phyloP scores from a whole-genome alignment of 441 rosid species.

The Gossypium gossypioides region DNA sequence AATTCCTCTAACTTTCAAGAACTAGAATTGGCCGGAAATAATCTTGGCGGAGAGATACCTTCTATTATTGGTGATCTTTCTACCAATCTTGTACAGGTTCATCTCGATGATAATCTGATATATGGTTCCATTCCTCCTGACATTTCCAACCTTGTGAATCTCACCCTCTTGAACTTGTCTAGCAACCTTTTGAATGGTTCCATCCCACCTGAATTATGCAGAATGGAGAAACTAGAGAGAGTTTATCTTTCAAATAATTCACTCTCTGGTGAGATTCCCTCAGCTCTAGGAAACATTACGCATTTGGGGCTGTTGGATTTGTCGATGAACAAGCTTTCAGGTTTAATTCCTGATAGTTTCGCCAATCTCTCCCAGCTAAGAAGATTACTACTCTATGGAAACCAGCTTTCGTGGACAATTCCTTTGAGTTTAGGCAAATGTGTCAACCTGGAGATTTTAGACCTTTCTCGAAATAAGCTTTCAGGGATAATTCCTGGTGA shows the following conservation, averaged over 20 bases:
- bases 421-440: slow-evolving; percentile 63
- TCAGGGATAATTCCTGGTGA: slow-evolving; percentile 40
- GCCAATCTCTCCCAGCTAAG: slow-evolving; percentile 63
- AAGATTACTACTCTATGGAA: slow-evolving; percentile 43
- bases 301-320: slow-evolving; percentile 69
- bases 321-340: slow-evolving; percentile 65
- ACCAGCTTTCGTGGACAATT: slow-evolving; percentile 56
- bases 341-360: slow-evolving; percentile 68
- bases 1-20: slow-evolving; percentile 52
- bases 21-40: slow-evolving; percentile 68
- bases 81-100: slow-evolving; percentile 45
- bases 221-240: slow-evolving; percentile 55
- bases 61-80: slow-evolving; percentile 56
- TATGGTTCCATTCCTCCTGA: slow-evolving; percentile 63
- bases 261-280: slow-evolving; percentile 63
- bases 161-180: slow-evolving; percentile 67
- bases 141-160: slow-evolving; percentile 59
- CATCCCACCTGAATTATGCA: slow-evolving; percentile 55
- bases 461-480: slow-evolving; percentile 54
- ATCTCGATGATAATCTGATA: slow-evolving; percentile 60
- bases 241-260: slow-evolving; percentile 58
- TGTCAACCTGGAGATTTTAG: slow-evolving; percentile 66
- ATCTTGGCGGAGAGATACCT: slow-evolving; percentile 57
- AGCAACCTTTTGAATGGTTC: slow-evolving; percentile 65
- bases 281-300: slow-evolving; percentile 50